Evolutionary conservation across 2,329 filamentous ascomycete species (phyloP).

Genomic region (Lasiodiplodia hormozganensis): DNA sequence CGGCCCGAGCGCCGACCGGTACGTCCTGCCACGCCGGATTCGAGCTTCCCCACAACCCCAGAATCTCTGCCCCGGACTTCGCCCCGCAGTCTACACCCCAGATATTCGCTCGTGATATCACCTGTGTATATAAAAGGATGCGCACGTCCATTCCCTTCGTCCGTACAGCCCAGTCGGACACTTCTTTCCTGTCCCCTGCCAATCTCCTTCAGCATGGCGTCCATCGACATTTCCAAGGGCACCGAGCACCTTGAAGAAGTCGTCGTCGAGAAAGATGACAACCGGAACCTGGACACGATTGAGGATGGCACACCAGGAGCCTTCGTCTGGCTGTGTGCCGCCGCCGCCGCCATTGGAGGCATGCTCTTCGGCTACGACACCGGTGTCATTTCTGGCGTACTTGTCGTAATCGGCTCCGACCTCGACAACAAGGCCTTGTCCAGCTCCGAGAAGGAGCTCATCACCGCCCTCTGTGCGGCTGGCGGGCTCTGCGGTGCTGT

Average conservation of each 20-base stretch:
- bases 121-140: neutral
- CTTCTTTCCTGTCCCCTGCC: too few species aligned
- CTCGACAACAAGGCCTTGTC: neutral
- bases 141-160: neutral
- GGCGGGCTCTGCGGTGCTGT: slow-evolving; percentile 48
- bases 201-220: neutral
- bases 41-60: neutral
- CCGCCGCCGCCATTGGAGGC: slow-evolving; percentile 32
- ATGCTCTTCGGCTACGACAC: slow-evolving; percentile 42
- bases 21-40: neutral
- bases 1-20: too few species aligned
- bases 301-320: slow-evolving; percentile 31
- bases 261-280: slow-evolving; percentile 1
- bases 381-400: slow-evolving; percentile 47
- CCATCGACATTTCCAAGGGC: neutral
- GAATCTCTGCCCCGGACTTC: neutral
- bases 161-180: accelerated
- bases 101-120: neutral
- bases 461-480: slow-evolving; percentile 47
- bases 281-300: slow-evolving; percentile 29
- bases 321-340: slow-evolving; percentile 31
- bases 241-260: slow-evolving; percentile 2
- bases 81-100: neutral
- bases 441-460: slow-evolving; percentile 44
- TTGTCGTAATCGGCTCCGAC: slow-evolving; percentile 43